Conservation (phyloP, 1,284 basidiomycete species). For the Serendipita sp. region DNA sequence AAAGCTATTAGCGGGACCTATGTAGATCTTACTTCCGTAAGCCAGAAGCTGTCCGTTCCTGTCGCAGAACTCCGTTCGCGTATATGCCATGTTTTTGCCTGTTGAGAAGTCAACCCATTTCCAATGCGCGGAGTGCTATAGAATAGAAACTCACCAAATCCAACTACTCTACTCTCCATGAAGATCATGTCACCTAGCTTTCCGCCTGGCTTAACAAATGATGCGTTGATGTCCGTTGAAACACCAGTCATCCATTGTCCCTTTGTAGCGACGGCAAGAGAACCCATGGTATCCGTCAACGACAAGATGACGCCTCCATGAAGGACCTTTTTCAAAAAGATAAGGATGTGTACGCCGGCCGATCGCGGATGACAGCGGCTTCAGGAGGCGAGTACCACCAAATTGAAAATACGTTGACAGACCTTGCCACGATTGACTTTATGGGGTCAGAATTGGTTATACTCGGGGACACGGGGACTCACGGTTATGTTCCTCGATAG, state of each 20-base stretch:
- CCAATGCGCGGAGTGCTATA: slow-evolving; percentile 11
- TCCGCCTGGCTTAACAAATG: slow-evolving; percentile 64
- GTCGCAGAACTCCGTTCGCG: slow-evolving; percentile 64
- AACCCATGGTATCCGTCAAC: slow-evolving; percentile 74
- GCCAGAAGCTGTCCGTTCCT: slow-evolving; percentile 59
- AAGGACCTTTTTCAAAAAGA: slow-evolving; percentile 29
- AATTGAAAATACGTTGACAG: slow-evolving; percentile 16
- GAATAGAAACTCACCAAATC: slow-evolving; percentile 35
- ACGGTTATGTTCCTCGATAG: slow-evolving; percentile 62
- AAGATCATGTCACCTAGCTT: slow-evolving; percentile 47
- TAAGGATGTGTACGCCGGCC: neutral
- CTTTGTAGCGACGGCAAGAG: slow-evolving; percentile 65
- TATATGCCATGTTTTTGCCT: slow-evolving; percentile 79
- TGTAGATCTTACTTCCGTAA: slow-evolving; percentile 50
- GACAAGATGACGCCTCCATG: slow-evolving; percentile 79
- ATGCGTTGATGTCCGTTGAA: slow-evolving; percentile 75
- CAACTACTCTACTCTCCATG: slow-evolving; percentile 46
- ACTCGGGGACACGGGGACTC: slow-evolving; percentile 17
- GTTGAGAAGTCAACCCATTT: slow-evolving; percentile 12
- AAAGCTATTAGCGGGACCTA: neutral
- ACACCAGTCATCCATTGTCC: slow-evolving; percentile 68
- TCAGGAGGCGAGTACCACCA: neutral
- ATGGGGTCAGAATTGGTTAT: neutral
- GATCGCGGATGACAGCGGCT: neutral
- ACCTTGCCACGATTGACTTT: slow-evolving; percentile 64